A percentile compares a stretch with the other conserved stretches of the same genome.
Evolutionary conservation across 208 protist genomes (phyloP).

Genomic region (Leptomonas pyrrhocoris): DNA sequence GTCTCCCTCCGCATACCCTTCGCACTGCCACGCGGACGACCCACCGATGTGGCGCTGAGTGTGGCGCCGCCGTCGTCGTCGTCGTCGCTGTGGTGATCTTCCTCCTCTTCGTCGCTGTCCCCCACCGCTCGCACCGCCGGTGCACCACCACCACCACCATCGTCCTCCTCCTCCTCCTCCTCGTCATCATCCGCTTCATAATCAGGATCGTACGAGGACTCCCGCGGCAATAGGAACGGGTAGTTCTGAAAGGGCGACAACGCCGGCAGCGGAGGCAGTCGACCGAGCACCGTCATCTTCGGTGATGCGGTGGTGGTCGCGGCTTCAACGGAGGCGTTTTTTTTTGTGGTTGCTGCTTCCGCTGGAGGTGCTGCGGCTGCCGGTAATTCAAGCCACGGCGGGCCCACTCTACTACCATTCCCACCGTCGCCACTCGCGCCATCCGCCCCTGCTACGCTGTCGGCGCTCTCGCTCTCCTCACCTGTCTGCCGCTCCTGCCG

Average conservation of each 20-base stretch:
- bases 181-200: not conserved
- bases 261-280: conserved; percentile 9
- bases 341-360: no score
- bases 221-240: conserved; percentile 16
- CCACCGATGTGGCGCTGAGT: no score
- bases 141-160: not conserved
- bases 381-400: no score
- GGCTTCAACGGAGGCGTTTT: not conserved
- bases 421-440: no score
- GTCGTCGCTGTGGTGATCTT: no score
- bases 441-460: no score
- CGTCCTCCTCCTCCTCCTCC: conserved; percentile 3
- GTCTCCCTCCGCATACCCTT: not conserved
- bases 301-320: not conserved
- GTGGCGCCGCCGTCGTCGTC: no score
- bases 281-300: conserved; percentile 4
- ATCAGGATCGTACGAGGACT: conserved; percentile 3
- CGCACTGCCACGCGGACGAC: not conserved
- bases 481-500: no score
- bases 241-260: conserved; percentile 17
- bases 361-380: no score
- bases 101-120: not conserved
- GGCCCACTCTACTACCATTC: no score
- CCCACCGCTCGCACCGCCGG: not conserved
- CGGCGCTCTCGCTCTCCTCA: no score